phyloP scores from a whole-genome alignment of 2,329 filamentous ascomycete genomes.

The Aspergillus sergii region DNA sequence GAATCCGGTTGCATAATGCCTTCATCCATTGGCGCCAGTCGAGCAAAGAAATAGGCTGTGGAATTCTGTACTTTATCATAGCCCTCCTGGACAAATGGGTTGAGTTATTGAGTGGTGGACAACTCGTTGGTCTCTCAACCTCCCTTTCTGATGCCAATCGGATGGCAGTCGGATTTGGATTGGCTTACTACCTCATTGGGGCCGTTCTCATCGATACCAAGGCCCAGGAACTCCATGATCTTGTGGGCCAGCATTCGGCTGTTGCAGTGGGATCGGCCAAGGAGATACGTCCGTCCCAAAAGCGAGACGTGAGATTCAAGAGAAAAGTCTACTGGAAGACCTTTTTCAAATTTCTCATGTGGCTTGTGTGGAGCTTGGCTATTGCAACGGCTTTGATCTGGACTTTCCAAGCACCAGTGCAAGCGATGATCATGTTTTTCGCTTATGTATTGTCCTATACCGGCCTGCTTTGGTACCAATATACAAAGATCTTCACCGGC shows the following conservation, averaged over 20 bases:
- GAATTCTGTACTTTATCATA: conserved; percentile 57
- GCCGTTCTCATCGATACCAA: conserved; percentile 60
- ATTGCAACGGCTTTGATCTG: conserved; percentile 55
- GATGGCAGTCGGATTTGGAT: conserved; percentile 56
- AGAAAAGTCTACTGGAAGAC: conserved; percentile 56
- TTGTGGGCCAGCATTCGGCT: conserved; percentile 46
- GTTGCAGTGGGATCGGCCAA: conserved; percentile 44
- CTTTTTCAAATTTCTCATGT: conserved; percentile 52
- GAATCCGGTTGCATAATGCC: conserved; percentile 58
- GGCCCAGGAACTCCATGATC: conserved; percentile 53
- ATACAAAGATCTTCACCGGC: conserved; percentile 56
- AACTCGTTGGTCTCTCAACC: conserved; percentile 43
- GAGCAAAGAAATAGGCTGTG: conserved; percentile 57
- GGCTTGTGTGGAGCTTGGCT: conserved; percentile 57
- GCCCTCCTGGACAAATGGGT: conserved; percentile 61
- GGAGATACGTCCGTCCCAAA: conserved; percentile 49
- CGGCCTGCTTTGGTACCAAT: conserved; percentile 57
- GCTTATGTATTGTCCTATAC: conserved; percentile 54
- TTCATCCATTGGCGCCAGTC: conserved; percentile 63
- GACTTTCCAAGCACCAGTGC: conserved; percentile 49
- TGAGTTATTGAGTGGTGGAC: conserved; percentile 49
- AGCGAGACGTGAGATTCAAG: conserved; percentile 49
- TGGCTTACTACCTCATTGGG: conserved; percentile 60
- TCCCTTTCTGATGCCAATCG: conserved; percentile 42
- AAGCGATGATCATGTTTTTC: conserved; percentile 54